Percentiles rank a stretch among this genome's conserved stretches.
Evolutionary conservation across 1,139 yeast species (phyloP).

Genomic region (Williopsis jadinii): DNA sequence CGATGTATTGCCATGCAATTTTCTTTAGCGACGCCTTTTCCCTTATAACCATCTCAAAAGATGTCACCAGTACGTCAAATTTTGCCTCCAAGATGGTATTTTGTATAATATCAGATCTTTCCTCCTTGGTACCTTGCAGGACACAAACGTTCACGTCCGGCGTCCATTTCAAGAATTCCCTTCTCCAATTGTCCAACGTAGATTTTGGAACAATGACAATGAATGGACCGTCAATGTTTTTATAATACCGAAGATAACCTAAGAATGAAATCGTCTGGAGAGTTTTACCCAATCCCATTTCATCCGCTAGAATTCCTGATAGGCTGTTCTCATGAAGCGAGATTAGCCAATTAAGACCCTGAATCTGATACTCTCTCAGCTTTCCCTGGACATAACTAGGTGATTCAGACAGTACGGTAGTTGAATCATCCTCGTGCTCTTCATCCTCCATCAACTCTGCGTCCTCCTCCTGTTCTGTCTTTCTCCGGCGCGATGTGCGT

Average conservation of each 20-base stretch:
- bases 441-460: conserved; percentile 80
- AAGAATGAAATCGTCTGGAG: conserved; percentile 87
- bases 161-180: conserved; percentile 92
- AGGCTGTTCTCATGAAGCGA: conserved; percentile 73
- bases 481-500: conserved; percentile 39
- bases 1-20: conserved; percentile 87
- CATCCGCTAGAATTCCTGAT: conserved; percentile 93
- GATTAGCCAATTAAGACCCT: conserved; percentile 89
- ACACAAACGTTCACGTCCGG: conserved; percentile 89
- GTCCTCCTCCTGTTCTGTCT: conserved; percentile 88
- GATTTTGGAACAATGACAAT: conserved; percentile 92
- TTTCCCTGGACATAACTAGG: conserved; percentile 68
- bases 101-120: conserved; percentile 55
- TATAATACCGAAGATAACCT: conserved; percentile 76
- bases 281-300: conserved; percentile 97
- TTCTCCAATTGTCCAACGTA: conserved; percentile 90
- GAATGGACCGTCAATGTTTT: conserved; percentile 83
- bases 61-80: conserved; percentile 84
- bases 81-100: conserved; percentile 58
- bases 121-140: conserved; percentile 82
- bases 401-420: conserved; percentile 64
- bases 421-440: conserved; percentile 51
- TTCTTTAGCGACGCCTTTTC: conserved; percentile 79
- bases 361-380: conserved; percentile 78
- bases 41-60: conserved; percentile 87